Evolutionary conservation across 192 early-diverging fungal genomes (phyloP).

Genomic region (Linnemannia elongata): DNA sequence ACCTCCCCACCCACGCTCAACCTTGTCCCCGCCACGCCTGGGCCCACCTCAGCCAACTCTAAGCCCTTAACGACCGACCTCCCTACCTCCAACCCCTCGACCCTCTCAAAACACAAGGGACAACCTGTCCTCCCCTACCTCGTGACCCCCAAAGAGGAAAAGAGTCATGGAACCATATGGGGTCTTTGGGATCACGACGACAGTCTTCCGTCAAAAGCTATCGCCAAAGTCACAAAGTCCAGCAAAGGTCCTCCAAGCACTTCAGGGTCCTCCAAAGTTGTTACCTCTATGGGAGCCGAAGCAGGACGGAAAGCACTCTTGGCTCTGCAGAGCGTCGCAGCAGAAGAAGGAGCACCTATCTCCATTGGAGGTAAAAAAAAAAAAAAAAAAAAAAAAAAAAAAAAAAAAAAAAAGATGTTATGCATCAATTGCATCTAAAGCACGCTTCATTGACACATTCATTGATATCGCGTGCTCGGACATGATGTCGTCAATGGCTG

Average conservation of each 20-base stretch:
- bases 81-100: slow-evolving; percentile 40
- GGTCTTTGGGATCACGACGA: slow-evolving; percentile 55
- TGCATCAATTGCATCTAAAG: not conserved
- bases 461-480: slow-evolving; percentile 4
- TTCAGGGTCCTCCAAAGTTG: slow-evolving; percentile 51
- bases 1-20: slow-evolving; percentile 45
- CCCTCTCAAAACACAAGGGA: slow-evolving; percentile 53
- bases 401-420: not conserved
- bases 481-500: not conserved
- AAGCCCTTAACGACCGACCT: slow-evolving; percentile 21
- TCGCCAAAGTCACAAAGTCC: slow-evolving; percentile 36
- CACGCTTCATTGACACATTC: not conserved
- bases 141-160: slow-evolving; percentile 55
- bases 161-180: slow-evolving; percentile 50
- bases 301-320: slow-evolving; percentile 48
- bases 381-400: too few species aligned
- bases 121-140: slow-evolving; percentile 43
- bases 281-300: slow-evolving; percentile 51
- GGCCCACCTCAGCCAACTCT: slow-evolving; percentile 17
- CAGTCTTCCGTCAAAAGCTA: slow-evolving; percentile 10
- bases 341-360: slow-evolving; percentile 42
- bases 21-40: slow-evolving; percentile 50
- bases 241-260: slow-evolving; percentile 52
- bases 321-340: slow-evolving; percentile 49
- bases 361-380: slow-evolving; percentile 37